Base-by-base conservation (phyloP, 306 rosid species). In the Cucurbita moschata region DNA sequence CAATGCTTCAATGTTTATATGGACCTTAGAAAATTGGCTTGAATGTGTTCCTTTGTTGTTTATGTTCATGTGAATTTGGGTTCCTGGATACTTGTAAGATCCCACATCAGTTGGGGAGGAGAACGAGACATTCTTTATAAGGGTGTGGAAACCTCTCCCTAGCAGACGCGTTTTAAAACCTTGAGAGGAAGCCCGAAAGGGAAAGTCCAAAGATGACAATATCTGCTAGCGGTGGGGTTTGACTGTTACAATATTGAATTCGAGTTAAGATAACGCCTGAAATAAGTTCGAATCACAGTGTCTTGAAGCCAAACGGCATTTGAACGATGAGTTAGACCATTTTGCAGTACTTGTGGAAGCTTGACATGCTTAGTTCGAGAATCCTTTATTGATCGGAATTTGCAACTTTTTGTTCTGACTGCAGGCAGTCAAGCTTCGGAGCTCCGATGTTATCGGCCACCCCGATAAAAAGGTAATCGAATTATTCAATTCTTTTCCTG, bases 401-500 rank as follows among this genome's bases (percentile, higher is more conserved):
- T 62, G 71, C 39, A 75, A 81, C 40, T 54, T 76, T 81, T 70
- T 62, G 26, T 39, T 77, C 72, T 50, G 79, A 62, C 73, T 86
- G 90, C 91, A 91, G 99, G 97, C 89, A 76, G 90, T 95, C 77
- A 83, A 91, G 85, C 96, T 95, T 66, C 76, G 79, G 79, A 87
- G 96, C 80, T 85, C 83, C 4, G 84, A 86, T 74, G 82, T 81
- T 75, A 79, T 78, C 73, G 77, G 82, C 75, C 74, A 76, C 75
- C 85, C 79, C 76, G 76, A 77, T 76, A 77, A 78, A 75, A 83
- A 86, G 95, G 99, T 90, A 81, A 87, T 57, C 6, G 59, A 26
- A 68, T 47, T 44, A 23, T 47, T 56, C 57, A 70, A 70, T 44
- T 8, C 10, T 70, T 50, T 35, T 50, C 74, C 30, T 16, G 40